Conservation (phyloP, 768 basidiomycete species). For the Mycena rosella region DNA sequence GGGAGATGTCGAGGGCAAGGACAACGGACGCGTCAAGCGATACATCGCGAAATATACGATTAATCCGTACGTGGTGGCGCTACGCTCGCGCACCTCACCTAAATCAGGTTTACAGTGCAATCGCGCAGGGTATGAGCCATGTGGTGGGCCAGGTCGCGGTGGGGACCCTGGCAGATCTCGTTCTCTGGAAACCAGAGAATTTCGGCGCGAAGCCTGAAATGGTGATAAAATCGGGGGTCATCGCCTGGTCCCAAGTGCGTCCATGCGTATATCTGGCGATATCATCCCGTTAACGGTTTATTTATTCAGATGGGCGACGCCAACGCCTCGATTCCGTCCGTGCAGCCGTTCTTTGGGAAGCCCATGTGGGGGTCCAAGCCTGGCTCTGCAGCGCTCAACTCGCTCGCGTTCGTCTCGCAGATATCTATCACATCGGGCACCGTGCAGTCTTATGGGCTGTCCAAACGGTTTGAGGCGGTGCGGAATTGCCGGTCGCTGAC, state of each 20-base stretch:
- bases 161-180: constrained; percentile 92
- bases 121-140: constrained; percentile 93
- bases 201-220: constrained; percentile 95
- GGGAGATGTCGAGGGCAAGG: constrained; percentile 77
- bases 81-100: neutral
- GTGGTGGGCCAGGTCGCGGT: constrained; percentile 86
- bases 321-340: constrained; percentile 95
- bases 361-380: constrained; percentile 96
- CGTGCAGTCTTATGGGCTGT: constrained; percentile 70
- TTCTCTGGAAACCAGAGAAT: constrained; percentile 94
- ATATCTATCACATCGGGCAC: constrained; percentile 68
- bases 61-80: constrained; percentile 80
- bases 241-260: constrained; percentile 88
- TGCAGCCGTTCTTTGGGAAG: constrained; percentile 87
- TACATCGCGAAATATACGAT: constrained; percentile 98
- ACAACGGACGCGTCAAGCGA: constrained; percentile 94
- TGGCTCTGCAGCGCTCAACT: constrained; percentile 84
- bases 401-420: constrained; percentile 88
- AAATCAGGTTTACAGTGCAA: constrained; percentile 67
- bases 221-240: constrained; percentile 95
- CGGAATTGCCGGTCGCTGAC: constrained; percentile 77
- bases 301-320: constrained; percentile 90
- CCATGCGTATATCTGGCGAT: neutral
- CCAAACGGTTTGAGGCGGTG: constrained; percentile 83
- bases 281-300: constrained; percentile 11